Conservation (phyloP, 129 eudicot genomes). For the Deinandra increscens region DNA sequence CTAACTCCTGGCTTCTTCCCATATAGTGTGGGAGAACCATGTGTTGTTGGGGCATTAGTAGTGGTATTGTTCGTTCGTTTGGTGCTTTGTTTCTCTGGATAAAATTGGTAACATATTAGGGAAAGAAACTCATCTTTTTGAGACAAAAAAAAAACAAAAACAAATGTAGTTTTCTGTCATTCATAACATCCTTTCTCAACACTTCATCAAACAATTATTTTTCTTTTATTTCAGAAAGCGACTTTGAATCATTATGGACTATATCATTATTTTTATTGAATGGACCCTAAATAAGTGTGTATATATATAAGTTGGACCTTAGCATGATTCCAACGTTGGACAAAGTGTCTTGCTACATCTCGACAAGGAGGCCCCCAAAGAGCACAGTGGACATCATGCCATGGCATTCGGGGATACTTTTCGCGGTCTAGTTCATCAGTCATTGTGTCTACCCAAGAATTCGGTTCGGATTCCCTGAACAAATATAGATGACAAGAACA, state of each 20-base stretch:
- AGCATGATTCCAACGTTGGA: constrained; percentile 99
- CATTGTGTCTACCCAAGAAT: constrained; percentile 96
- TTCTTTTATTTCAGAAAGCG: background rate
- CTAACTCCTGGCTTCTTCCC: constrained; percentile 63
- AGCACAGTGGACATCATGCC: constrained; percentile 99
- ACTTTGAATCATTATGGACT: background rate
- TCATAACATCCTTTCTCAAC: background rate
- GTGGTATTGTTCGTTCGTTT: constrained; percentile 74
- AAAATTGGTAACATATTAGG: constrained; percentile 20
- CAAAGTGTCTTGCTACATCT: constrained; percentile 93
- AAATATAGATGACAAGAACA: constrained; percentile 14
- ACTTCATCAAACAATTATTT: background rate
- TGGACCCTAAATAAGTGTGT: background rate
- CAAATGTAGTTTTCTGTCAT: background rate
- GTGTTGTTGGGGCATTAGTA: constrained; percentile 92
- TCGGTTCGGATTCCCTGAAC: constrained; percentile 94
- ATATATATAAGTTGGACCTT: constrained; percentile 52
- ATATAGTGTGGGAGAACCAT: constrained; percentile 98
- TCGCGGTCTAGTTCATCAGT: constrained; percentile 83
- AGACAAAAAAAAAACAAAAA: background rate
- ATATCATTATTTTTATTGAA: background rate
- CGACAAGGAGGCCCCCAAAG: constrained; percentile 98
- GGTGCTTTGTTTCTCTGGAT: constrained; percentile 86
- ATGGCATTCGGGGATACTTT: constrained; percentile 93
- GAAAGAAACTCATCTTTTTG: constrained; percentile 2